Evolutionary conservation across 2,329 filamentous ascomycete species (phyloP).

Genomic region (Cercospora brassicicola): DNA sequence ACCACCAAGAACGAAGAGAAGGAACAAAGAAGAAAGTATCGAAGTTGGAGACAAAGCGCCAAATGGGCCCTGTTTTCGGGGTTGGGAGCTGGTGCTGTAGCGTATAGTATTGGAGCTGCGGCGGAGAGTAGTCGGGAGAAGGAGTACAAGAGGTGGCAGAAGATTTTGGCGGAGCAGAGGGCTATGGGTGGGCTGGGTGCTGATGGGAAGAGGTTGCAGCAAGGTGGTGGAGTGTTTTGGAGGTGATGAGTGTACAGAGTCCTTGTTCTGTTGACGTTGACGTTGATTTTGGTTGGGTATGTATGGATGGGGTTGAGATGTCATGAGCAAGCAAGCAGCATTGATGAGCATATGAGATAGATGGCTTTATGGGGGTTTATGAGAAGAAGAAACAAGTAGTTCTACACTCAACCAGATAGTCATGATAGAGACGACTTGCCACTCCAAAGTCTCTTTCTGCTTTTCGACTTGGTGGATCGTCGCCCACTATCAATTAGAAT

Average conservation of each 20-base stretch:
- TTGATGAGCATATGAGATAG: background rate
- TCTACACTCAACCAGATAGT: background rate
- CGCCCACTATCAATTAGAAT: background rate
- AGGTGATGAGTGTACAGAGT: background rate
- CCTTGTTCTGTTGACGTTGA: too few species aligned
- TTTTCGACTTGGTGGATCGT: too few species aligned
- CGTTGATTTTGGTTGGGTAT: background rate
- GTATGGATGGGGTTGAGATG: background rate
- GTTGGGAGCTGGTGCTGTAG: slow-evolving; percentile 55
- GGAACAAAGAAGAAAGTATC: slow-evolving; percentile 17
- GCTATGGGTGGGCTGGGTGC: background rate
- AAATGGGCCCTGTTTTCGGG: slow-evolving; percentile 55
- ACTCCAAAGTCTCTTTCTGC: background rate
- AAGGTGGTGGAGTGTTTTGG: slow-evolving; percentile 7
- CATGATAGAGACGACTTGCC: background rate
- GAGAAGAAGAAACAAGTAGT: background rate
- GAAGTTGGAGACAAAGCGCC: slow-evolving; percentile 39
- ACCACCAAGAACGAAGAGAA: slow-evolving; percentile 12
- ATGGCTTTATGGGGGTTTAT: background rate
- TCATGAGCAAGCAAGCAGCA: background rate
- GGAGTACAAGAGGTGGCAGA: slow-evolving; percentile 29
- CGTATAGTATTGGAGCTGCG: slow-evolving; percentile 61
- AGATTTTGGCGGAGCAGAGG: slow-evolving; percentile 24
- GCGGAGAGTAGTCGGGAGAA: slow-evolving; percentile 45
- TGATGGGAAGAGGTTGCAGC: slow-evolving; percentile 9